phyloP scores from a whole-genome alignment of 2,329 filamentous ascomycete genomes.

The Botrytis cinerea region DNA sequence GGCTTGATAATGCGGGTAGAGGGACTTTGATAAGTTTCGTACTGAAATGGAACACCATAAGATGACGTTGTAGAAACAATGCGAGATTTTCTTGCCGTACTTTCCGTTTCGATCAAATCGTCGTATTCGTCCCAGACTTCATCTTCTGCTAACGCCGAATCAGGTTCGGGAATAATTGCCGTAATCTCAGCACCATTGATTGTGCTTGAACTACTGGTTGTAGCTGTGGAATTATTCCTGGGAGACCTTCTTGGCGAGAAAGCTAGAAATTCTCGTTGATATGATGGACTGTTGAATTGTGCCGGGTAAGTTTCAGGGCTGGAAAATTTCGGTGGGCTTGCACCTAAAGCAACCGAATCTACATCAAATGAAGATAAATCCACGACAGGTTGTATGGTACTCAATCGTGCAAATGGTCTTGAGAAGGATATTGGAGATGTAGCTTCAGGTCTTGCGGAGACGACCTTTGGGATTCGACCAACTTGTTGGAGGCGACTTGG shows the following conservation, averaged over 20 bases:
- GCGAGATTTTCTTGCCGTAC: conserved; percentile 48
- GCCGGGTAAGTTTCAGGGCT: conserved; percentile 29
- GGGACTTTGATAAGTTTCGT: conserved; percentile 50
- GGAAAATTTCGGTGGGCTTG: conserved; percentile 42
- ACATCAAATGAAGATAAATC: conserved; percentile 40
- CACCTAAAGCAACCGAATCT: conserved; percentile 52
- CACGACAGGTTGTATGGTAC: conserved; percentile 46
- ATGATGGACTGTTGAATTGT: conserved; percentile 30
- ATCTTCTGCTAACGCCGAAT: conserved; percentile 75
- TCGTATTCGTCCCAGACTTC: conserved; percentile 96
- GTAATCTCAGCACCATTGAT: conserved; percentile 63
- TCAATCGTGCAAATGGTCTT: conserved; percentile 69
- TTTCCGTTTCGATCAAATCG: conserved; percentile 74
- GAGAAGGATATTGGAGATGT: conserved; percentile 81
- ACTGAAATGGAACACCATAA: conserved; percentile 56
- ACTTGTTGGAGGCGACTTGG: conserved; percentile 75
- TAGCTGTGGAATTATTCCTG: conserved; percentile 69
- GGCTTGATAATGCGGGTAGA: neutral
- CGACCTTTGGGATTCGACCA: conserved; percentile 81
- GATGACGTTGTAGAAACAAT: conserved; percentile 56
- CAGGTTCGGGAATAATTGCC: conserved; percentile 63
- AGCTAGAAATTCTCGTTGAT: conserved; percentile 63
- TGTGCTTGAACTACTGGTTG: conserved; percentile 53
- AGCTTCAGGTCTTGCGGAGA: conserved; percentile 67
- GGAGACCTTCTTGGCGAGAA: conserved; percentile 63